Percentiles rank a stretch among this genome's conserved stretches.
phyloP scores from a whole-genome alignment of 208 protist species.

The Phytomonas francai region DNA sequence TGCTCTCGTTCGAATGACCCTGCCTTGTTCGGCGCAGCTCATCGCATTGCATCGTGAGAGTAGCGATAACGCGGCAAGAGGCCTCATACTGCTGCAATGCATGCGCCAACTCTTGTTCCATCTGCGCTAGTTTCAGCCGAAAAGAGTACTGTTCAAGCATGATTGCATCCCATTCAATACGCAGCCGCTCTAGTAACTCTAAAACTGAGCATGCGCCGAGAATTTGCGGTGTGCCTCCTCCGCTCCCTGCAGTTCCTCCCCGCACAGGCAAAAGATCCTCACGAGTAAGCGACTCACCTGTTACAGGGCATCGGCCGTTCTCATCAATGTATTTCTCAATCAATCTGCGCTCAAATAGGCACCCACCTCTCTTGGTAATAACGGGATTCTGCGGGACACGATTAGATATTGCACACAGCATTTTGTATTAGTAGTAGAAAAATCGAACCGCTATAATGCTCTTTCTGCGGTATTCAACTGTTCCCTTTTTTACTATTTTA shows the following conservation, averaged over 20 bases:
- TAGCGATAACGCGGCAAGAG: constrained; percentile 97
- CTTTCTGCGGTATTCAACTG: constrained; percentile 9
- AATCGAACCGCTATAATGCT: neutral
- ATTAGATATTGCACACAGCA: constrained; percentile 83
- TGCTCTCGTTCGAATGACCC: constrained; percentile 7
- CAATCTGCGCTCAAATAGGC: constrained; percentile 94
- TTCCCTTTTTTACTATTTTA: constrained; percentile 4
- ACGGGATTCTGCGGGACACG: constrained; percentile 92
- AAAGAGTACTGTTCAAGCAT: constrained; percentile 97
- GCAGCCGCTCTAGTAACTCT: constrained; percentile 90
- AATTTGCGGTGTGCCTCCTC: constrained; percentile 19
- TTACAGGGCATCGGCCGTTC: constrained; percentile 93
- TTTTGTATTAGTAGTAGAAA: constrained; percentile 10
- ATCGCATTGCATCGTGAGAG: constrained; percentile 80
- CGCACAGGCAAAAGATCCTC: constrained; percentile 89
- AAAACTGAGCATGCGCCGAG: constrained; percentile 77
- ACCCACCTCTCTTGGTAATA: constrained; percentile 87
- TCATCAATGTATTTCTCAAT: constrained; percentile 94
- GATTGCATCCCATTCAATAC: constrained; percentile 97
- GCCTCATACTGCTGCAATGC: constrained; percentile 98
- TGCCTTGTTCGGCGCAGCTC: constrained; percentile 10
- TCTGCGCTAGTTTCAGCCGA: constrained; percentile 88
- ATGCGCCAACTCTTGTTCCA: constrained; percentile 95
- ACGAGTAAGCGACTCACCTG: constrained; percentile 65
- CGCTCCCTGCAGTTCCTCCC: constrained; percentile 16